Evolutionary conservation across 352 stramenopile species (phyloP).

Genomic region (Phytophthora brassicae): DNA sequence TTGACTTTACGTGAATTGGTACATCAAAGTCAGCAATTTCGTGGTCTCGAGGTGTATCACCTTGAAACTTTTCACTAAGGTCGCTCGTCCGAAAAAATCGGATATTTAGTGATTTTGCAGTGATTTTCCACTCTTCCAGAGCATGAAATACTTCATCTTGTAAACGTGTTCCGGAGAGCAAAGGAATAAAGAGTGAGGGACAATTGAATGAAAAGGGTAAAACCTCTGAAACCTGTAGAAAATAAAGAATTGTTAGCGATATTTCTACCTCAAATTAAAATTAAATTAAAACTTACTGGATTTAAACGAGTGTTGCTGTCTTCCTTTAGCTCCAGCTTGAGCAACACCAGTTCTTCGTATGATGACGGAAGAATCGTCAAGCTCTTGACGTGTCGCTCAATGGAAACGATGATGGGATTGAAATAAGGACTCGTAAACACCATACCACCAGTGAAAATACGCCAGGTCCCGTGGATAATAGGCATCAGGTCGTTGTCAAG

Average conservation of each 20-base stretch:
- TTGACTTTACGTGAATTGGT: slow-evolving; percentile 16
- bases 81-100: slow-evolving; percentile 60
- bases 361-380: slow-evolving; percentile 51
- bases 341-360: slow-evolving; percentile 66
- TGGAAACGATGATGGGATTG: slow-evolving; percentile 66
- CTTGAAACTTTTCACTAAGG: slow-evolving; percentile 39
- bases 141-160: slow-evolving; percentile 65
- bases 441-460: slow-evolving; percentile 57
- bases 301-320: slow-evolving; percentile 23
- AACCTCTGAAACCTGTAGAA: slow-evolving; percentile 34
- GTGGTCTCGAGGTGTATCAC: slow-evolving; percentile 41
- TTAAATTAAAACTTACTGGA: slow-evolving; percentile 21
- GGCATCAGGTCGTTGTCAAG: slow-evolving; percentile 50
- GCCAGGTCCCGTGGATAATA: slow-evolving; percentile 48
- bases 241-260: background rate
- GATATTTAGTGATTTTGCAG: slow-evolving; percentile 41
- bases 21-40: slow-evolving; percentile 20
- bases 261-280: background rate
- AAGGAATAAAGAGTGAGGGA: slow-evolving; percentile 44
- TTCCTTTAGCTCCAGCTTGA: slow-evolving; percentile 54
- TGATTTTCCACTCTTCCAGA: slow-evolving; percentile 57
- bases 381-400: slow-evolving; percentile 53
- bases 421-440: slow-evolving; percentile 58
- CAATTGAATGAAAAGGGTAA: slow-evolving; percentile 40
- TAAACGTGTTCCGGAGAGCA: slow-evolving; percentile 63